These are phyloP conservation scores for Cladosporium velox DNA, from an alignment of 2,329 filamentous ascomycete species.

Conservation along the genomic window DNA sequence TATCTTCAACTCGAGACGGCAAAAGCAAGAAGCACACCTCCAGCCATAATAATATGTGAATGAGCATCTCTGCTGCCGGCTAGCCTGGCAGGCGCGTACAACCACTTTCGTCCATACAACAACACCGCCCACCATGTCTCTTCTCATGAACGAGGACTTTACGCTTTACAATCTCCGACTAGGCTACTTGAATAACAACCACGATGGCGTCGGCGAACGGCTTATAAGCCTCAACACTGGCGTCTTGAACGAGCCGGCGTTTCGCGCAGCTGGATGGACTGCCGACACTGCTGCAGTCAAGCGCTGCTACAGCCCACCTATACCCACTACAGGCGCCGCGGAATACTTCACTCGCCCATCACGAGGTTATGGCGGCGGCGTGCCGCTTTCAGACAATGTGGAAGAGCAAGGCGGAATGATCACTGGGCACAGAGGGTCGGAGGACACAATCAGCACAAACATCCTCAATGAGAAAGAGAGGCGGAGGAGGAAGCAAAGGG, in stretches of 20 bases:
- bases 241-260: constrained; percentile 76
- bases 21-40: not conserved
- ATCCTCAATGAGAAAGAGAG: constrained; percentile 50
- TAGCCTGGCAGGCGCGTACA: constrained; percentile 13
- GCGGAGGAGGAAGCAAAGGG: constrained; percentile 66
- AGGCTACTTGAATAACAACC: constrained; percentile 76
- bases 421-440: constrained; percentile 63
- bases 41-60: constrained; percentile 4
- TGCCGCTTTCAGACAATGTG: constrained; percentile 50
- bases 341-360: constrained; percentile 75
- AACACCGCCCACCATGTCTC: constrained; percentile 34
- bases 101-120: constrained; percentile 11
- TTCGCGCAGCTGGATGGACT: constrained; percentile 81
- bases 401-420: constrained; percentile 75
- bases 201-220: constrained; percentile 81
- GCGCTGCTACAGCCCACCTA: constrained; percentile 81
- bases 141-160: constrained; percentile 53
- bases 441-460: constrained; percentile 68
- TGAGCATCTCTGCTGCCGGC: constrained; percentile 2
- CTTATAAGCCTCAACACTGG: constrained; percentile 78
- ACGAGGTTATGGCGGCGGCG: constrained; percentile 24
- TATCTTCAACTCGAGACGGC: not conserved
- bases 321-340: constrained; percentile 72
- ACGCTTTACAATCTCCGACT: constrained; percentile 80
- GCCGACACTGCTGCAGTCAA: constrained; percentile 74